Percentiles rank a stretch among this genome's conserved stretches.
These are phyloP conservation scores for Coemansia sp. DNA, from an alignment of 192 early-diverging fungal genomes.

Conservation along the genomic window DNA sequence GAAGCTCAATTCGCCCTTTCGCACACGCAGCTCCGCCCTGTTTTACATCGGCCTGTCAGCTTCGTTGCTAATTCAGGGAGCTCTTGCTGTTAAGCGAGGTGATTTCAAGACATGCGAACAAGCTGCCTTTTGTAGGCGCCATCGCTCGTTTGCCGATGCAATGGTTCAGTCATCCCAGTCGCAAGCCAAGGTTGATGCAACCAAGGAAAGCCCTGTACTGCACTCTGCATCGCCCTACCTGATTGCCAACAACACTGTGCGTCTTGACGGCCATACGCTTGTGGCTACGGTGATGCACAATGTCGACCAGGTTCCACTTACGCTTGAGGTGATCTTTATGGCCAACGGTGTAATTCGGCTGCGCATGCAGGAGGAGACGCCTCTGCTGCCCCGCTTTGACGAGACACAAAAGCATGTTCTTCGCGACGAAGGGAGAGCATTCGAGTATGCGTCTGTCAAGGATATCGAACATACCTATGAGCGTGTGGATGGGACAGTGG, in stretches of 20 bases:
- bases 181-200: slow-evolving; percentile 11
- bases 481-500: slow-evolving; percentile 3
- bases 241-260: slow-evolving; percentile 61
- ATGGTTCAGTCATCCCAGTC: slow-evolving; percentile 31
- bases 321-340: slow-evolving; percentile 55
- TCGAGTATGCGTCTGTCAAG: slow-evolving; percentile 28
- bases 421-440: slow-evolving; percentile 33
- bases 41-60: slow-evolving; percentile 20
- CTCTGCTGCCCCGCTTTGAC: slow-evolving; percentile 72
- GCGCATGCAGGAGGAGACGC: slow-evolving; percentile 64
- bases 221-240: slow-evolving; percentile 61
- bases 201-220: slow-evolving; percentile 4
- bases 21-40: slow-evolving; percentile 10
- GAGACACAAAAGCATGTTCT: slow-evolving; percentile 60
- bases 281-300: slow-evolving; percentile 23
- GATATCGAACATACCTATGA: slow-evolving; percentile 25
- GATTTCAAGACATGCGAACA: slow-evolving; percentile 93
- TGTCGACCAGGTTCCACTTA: slow-evolving; percentile 35
- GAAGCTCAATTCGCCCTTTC: slow-evolving; percentile 8
- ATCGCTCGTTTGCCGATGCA: slow-evolving; percentile 80
- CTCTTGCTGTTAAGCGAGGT: slow-evolving; percentile 64
- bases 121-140: slow-evolving; percentile 84
- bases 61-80: slow-evolving; percentile 25
- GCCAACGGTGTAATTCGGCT: slow-evolving; percentile 61
- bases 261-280: slow-evolving; percentile 50